These are phyloP conservation scores for Lathyrus tuberosus DNA, from an alignment of 306 rosid genomes.

Conservation along the genomic window DNA sequence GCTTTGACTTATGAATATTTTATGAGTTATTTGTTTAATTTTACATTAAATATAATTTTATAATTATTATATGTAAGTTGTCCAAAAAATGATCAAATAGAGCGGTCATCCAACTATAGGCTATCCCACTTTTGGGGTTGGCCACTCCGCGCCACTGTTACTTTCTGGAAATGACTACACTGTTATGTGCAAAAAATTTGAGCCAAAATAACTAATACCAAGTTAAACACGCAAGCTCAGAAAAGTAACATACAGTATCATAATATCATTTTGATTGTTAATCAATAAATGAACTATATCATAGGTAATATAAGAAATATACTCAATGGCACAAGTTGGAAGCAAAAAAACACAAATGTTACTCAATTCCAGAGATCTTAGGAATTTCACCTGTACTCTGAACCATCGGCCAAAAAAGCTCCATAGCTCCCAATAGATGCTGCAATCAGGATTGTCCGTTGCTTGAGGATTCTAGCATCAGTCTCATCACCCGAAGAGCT, in stretches of 20 bases:
- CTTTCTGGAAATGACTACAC: too few species aligned
- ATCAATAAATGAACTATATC: background rate
- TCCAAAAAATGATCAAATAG: too few species aligned
- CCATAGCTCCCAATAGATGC: conserved; percentile 69
- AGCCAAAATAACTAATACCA: conserved; percentile 24
- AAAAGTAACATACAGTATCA: background rate
- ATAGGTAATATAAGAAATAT: conserved; percentile 28
- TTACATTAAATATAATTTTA: too few species aligned
- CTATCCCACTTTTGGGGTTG: too few species aligned
- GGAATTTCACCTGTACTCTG: conserved; percentile 61
- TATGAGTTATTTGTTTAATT: too few species aligned
- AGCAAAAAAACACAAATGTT: too few species aligned
- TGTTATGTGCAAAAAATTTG: background rate
- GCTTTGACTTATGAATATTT: too few species aligned
- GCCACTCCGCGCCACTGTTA: too few species aligned
- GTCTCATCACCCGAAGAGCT: conserved; percentile 32
- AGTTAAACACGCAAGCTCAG: background rate
- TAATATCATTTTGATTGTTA: conserved; percentile 12
- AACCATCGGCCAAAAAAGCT: conserved; percentile 67
- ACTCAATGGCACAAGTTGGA: background rate
- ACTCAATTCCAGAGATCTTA: conserved; percentile 21
- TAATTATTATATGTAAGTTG: too few species aligned
- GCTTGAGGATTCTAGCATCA: conserved; percentile 44
- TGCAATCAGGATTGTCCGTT: conserved; percentile 51
- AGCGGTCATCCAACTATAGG: too few species aligned